Percentiles rank a stretch among this genome's conserved stretches.
phyloP scores from a whole-genome alignment of 352 stramenopile species.

The Globisporangium takayamanum region DNA sequence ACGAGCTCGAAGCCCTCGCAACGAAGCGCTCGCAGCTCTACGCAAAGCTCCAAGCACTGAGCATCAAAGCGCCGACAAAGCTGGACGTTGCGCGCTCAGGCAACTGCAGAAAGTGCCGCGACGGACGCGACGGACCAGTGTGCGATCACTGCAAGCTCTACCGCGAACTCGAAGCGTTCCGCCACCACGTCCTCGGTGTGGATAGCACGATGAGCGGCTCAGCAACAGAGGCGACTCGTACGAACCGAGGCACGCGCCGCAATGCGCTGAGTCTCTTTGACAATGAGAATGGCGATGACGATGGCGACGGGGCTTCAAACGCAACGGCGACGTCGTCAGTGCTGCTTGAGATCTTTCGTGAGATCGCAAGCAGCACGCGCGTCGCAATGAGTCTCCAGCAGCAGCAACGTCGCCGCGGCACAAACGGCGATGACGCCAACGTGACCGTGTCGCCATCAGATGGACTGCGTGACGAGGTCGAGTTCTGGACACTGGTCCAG shows the following conservation, averaged over 20 bases:
- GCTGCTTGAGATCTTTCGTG: constrained; percentile 57
- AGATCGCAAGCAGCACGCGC: constrained; percentile 30
- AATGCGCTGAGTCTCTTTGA: too few relatives aligned
- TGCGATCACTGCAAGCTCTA: constrained; percentile 67
- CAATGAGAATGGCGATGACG: constrained; percentile 12
- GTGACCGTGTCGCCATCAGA: constrained; percentile 5
- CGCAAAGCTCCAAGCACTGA: constrained; percentile 32
- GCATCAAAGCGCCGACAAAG: constrained; percentile 25
- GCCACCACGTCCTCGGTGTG: constrained; percentile 48
- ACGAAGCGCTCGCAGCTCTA: constrained; percentile 28
- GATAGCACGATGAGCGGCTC: constrained; percentile 20
- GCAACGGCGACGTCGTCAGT: constrained; percentile 25
- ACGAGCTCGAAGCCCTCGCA: constrained; percentile 38
- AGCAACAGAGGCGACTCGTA: not conserved
- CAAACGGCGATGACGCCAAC: not conserved
- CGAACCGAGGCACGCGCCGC: not conserved
- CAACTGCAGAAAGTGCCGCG: constrained; percentile 60
- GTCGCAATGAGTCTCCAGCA: constrained; percentile 1
- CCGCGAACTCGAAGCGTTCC: constrained; percentile 51
- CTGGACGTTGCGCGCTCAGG: constrained; percentile 52
- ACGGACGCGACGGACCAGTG: constrained; percentile 41
- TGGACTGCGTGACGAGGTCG: constrained; percentile 32
- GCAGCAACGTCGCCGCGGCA: not conserved
- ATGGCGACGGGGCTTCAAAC: not conserved
- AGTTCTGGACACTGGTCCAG: constrained; percentile 42